Percentiles rank a stretch among this genome's conserved stretches.
Evolutionary conservation across 805 yeast species (phyloP).

Genomic region (Cyberlindnera mycetangii): DNA sequence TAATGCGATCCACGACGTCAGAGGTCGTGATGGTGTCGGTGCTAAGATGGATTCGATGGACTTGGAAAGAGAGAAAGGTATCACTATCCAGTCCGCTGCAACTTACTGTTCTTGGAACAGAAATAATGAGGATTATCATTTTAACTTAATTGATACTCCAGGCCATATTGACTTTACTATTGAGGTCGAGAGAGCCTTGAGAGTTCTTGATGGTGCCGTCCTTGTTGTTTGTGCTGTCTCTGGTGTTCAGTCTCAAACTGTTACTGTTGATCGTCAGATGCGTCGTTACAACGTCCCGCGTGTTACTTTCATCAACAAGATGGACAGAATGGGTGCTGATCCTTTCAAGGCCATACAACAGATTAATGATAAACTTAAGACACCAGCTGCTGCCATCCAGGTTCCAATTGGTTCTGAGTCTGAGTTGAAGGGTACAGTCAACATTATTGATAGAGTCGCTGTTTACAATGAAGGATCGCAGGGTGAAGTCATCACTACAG

Average conservation of each 20-base stretch:
- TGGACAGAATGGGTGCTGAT: constrained; percentile 99
- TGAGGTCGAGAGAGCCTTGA: constrained; percentile 97
- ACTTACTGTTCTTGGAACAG: constrained; percentile 97
- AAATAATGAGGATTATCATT: constrained; percentile 65
- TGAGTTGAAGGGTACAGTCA: constrained; percentile 83
- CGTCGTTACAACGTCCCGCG: constrained; percentile 96
- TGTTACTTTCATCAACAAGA: constrained; percentile 92
- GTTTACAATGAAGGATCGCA: constrained; percentile 85
- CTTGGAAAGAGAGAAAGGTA: constrained; percentile 96
- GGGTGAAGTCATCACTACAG: constrained; percentile 75
- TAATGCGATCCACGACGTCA: constrained; percentile 92
- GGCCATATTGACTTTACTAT: constrained; percentile 99
- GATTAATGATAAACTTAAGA: constrained; percentile 79
- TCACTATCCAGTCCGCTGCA: constrained; percentile 98
- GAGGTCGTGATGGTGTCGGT: constrained; percentile 97
- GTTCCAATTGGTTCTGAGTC: constrained; percentile 96
- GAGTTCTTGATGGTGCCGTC: constrained; percentile 98
- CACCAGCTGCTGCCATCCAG: constrained; percentile 96
- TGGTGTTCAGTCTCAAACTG: constrained; percentile 98
- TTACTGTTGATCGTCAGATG: constrained; percentile 99
- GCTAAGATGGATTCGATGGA: constrained; percentile 99
- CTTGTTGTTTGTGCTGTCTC: constrained; percentile 97
- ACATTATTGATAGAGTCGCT: constrained; percentile 84
- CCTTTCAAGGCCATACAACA: constrained; percentile 96
- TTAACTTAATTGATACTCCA: constrained; percentile 96